Conservation (phyloP, 192 early-diverging fungal species). For the Entophlyctis luteolus region DNA sequence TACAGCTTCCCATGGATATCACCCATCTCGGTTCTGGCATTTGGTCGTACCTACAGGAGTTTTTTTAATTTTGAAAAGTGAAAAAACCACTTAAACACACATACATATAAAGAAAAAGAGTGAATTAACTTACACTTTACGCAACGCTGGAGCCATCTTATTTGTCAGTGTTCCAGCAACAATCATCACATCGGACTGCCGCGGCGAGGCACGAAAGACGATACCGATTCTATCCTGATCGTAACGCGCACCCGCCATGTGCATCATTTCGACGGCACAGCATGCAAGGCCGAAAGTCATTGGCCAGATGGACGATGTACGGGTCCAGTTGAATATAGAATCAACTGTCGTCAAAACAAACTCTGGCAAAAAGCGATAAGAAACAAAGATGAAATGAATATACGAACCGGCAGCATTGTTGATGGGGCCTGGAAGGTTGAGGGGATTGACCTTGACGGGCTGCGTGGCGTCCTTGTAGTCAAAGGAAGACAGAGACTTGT, state of each 20-base stretch:
- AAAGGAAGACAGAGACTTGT: conserved; percentile 35
- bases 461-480: conserved; percentile 25
- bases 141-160: conserved; percentile 92
- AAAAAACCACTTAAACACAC: no score
- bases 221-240: conserved; percentile 98
- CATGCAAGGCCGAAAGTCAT: conserved; percentile 83
- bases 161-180: conserved; percentile 97
- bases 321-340: conserved; percentile 87
- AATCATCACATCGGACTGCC: conserved; percentile 99
- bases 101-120: no score
- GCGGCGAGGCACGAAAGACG: conserved; percentile 93
- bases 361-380: conserved; percentile 22
- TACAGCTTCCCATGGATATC: conserved; percentile 94
- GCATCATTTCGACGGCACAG: conserved; percentile 98
- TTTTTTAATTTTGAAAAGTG: no score
- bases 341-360: conserved; percentile 84
- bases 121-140: conserved; percentile 70
- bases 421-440: conserved; percentile 41
- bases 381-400: background rate
- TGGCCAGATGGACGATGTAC: conserved; percentile 80
- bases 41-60: conserved; percentile 49
- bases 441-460: conserved; percentile 43
- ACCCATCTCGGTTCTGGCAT: conserved; percentile 99
- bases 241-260: conserved; percentile 92
- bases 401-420: conserved; percentile 48